Conservation (phyloP, 352 stramenopile species). For the Globisporangium radiosum region DNA sequence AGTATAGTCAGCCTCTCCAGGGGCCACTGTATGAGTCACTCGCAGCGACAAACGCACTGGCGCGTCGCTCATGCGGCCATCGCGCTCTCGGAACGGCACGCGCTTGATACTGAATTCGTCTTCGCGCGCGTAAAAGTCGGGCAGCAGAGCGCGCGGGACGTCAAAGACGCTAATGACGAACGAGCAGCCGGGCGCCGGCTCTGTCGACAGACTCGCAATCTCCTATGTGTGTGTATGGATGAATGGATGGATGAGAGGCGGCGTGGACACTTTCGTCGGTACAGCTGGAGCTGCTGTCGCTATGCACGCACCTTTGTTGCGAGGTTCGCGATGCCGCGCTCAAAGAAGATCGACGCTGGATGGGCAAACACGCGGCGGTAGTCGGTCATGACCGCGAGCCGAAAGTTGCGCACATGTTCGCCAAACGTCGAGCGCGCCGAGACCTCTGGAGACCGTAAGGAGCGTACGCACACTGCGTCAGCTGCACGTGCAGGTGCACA, state of each 20-base stretch:
- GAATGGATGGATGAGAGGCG: not conserved
- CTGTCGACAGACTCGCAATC: slow-evolving; percentile 83
- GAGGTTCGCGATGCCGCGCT: slow-evolving; percentile 83
- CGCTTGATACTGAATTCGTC: slow-evolving; percentile 86
- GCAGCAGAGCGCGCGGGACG: slow-evolving; percentile 42
- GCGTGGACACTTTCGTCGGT: not conserved
- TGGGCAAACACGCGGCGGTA: slow-evolving; percentile 90
- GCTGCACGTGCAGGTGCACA: not conserved
- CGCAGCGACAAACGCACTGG: slow-evolving; percentile 8
- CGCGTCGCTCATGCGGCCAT: slow-evolving; percentile 23
- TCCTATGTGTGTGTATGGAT: slow-evolving; percentile 36
- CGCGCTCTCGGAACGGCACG: slow-evolving; percentile 68
- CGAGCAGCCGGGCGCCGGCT: slow-evolving; percentile 39
- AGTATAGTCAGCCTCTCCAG: too few species aligned
- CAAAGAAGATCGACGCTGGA: slow-evolving; percentile 91
- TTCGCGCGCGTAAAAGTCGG: slow-evolving; percentile 77
- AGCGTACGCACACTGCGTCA: not conserved
- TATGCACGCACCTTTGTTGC: slow-evolving; percentile 54
- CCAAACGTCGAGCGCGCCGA: slow-evolving; percentile 87
- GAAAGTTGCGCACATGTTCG: slow-evolving; percentile 82
- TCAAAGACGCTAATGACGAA: slow-evolving; percentile 77
- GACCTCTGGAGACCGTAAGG: slow-evolving; percentile 24
- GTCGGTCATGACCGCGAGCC: slow-evolving; percentile 71
- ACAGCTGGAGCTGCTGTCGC: not conserved
- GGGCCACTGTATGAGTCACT: too few species aligned